These are phyloP conservation scores for Lanzia echinophila DNA, from an alignment of 2,329 filamentous ascomycete genomes.

Conservation along the genomic window DNA sequence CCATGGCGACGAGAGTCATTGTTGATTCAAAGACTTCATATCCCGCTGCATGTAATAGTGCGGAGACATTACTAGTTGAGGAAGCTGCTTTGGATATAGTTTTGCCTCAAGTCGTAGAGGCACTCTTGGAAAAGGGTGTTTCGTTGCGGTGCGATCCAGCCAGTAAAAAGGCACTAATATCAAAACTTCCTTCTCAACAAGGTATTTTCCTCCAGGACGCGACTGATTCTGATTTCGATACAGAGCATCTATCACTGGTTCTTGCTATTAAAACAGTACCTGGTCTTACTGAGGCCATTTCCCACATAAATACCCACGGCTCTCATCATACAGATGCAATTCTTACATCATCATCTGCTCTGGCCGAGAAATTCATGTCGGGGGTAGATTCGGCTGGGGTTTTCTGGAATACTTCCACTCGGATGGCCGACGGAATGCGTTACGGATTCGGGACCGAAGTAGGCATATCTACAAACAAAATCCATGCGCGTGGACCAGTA, in stretches of 20 bases:
- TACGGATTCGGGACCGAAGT: slow-evolving; percentile 98
- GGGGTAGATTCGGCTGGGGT: slow-evolving; percentile 84
- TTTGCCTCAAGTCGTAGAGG: slow-evolving; percentile 66
- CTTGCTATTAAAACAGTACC: slow-evolving; percentile 77
- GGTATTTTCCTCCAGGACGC: slow-evolving; percentile 55
- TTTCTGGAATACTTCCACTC: slow-evolving; percentile 94
- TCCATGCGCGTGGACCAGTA: slow-evolving; percentile 88
- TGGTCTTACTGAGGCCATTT: slow-evolving; percentile 62
- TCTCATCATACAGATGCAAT: slow-evolving; percentile 94
- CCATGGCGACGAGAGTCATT: slow-evolving; percentile 68
- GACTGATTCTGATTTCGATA: slow-evolving; percentile 67
- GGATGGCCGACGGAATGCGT: slow-evolving; percentile 93
- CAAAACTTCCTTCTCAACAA: slow-evolving; percentile 37
- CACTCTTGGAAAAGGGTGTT: slow-evolving; percentile 71
- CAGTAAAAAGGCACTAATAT: slow-evolving; percentile 57
- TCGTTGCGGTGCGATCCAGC: slow-evolving; percentile 70
- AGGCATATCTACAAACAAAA: slow-evolving; percentile 98
- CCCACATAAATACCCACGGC: slow-evolving; percentile 86
- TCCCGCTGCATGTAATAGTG: slow-evolving; percentile 87
- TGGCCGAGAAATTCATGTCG: slow-evolving; percentile 77
- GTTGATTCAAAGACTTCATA: slow-evolving; percentile 93
- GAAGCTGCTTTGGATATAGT: slow-evolving; percentile 58
- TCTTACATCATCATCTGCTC: slow-evolving; percentile 59
- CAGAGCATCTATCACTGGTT: slow-evolving; percentile 81
- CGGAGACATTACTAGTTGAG: slow-evolving; percentile 89